Conservation (phyloP, 805 yeast genomes). For the Danielia oregonensis region DNA sequence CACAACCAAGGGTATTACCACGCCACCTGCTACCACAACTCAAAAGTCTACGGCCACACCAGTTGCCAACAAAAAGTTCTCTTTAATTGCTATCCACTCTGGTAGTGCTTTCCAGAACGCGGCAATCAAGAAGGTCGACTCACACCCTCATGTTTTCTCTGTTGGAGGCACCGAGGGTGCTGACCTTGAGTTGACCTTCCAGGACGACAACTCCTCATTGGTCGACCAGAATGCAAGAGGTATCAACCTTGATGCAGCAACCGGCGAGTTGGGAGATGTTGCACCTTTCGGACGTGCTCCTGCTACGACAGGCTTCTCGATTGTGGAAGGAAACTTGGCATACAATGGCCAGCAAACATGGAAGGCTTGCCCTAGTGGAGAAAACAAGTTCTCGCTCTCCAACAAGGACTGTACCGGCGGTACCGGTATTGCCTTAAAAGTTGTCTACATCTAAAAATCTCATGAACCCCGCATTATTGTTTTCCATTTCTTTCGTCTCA, state of each 20-base stretch:
- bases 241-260: slow-evolving; percentile 22
- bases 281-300: slow-evolving; percentile 29
- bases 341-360: slow-evolving; percentile 32
- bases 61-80: too few relatives aligned
- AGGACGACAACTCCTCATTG: slow-evolving; percentile 22
- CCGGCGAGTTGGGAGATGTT: slow-evolving; percentile 32
- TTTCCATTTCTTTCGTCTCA: too few relatives aligned
- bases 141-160: slow-evolving; percentile 31
- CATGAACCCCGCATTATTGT: too few relatives aligned
- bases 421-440: slow-evolving; percentile 23
- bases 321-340: slow-evolving; percentile 29
- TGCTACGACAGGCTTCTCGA: slow-evolving; percentile 38
- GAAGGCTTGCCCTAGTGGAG: slow-evolving; percentile 35
- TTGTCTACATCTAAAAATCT: slow-evolving; percentile 10
- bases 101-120: slow-evolving; percentile 25
- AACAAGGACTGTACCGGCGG: slow-evolving; percentile 27
- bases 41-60: slow-evolving; percentile 5
- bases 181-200: slow-evolving; percentile 21
- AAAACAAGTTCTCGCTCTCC: slow-evolving; percentile 22
- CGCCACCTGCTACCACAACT: slow-evolving; percentile 4
- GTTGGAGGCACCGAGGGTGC: slow-evolving; percentile 32
- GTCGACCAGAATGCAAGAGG: slow-evolving; percentile 29
- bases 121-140: slow-evolving; percentile 24
- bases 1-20: slow-evolving; percentile 4
- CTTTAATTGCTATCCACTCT: slow-evolving; percentile 20